Evolutionary conservation across 371 early-diverging fungal genomes (phyloP).

Genomic region (Thermomucor indicae-seudaticae): DNA sequence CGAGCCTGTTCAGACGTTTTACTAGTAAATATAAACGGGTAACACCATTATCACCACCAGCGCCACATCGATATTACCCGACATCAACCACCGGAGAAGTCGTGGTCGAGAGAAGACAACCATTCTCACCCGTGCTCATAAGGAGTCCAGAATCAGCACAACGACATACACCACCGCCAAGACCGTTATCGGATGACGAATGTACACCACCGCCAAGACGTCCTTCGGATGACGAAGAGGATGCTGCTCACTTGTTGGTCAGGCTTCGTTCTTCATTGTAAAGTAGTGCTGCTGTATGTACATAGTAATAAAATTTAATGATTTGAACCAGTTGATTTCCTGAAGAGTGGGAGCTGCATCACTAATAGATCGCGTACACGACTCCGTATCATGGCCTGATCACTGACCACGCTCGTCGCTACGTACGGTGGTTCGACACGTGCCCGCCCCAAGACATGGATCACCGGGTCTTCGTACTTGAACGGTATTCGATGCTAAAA

Average conservation of each 20-base stretch:
- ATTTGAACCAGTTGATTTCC: no score
- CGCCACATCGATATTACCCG: constrained; percentile 32
- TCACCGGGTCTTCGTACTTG: constrained; percentile 32
- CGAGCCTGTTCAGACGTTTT: constrained; percentile 7
- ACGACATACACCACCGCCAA: constrained; percentile 23
- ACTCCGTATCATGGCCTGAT: constrained; percentile 44
- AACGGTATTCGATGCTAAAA: constrained; percentile 52
- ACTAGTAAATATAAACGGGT: neutral
- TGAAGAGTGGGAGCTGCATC: constrained; percentile 5
- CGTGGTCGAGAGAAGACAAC: neutral
- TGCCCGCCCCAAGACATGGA: constrained; percentile 53
- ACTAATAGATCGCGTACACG: constrained; percentile 50
- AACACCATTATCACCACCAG: constrained; percentile 1
- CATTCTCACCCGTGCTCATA: constrained; percentile 3
- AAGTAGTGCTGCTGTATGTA: no score
- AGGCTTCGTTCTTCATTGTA: constrained; percentile 40
- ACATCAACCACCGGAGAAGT: constrained; percentile 8
- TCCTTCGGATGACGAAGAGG: constrained; percentile 37
- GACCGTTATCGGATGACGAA: constrained; percentile 1
- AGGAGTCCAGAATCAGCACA: constrained; percentile 27
- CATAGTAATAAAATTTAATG: no score
- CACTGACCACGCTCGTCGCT: constrained; percentile 43
- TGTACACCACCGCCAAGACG: constrained; percentile 7
- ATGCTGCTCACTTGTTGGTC: constrained; percentile 36
- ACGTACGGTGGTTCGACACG: constrained; percentile 55